phyloP scores from a whole-genome alignment of 768 basidiomycete genomes.

The Symmetrospora coprosmae region DNA sequence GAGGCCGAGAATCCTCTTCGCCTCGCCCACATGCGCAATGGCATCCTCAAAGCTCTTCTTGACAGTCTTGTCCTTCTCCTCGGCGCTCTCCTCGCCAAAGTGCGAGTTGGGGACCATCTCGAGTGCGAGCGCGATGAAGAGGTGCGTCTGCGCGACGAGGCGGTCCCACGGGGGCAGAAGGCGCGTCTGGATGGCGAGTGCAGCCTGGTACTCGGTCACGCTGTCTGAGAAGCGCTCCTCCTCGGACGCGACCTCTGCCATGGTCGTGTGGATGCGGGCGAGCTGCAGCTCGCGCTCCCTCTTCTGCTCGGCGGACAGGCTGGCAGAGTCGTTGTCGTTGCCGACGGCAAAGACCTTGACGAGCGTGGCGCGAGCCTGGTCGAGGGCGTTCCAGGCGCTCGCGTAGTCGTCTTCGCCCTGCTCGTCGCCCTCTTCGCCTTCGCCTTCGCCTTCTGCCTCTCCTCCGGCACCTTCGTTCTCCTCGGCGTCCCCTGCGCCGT shows the following conservation, averaged over 20 bases:
- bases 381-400: conserved; percentile 94
- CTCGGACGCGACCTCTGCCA: conserved; percentile 94
- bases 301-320: conserved; percentile 25
- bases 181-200: conserved; percentile 19
- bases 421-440: conserved; percentile 52
- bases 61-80: background rate
- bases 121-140: conserved; percentile 20
- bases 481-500: conserved; percentile 37
- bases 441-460: conserved; percentile 49
- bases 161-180: conserved; percentile 27
- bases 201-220: conserved; percentile 26
- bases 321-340: conserved; percentile 39
- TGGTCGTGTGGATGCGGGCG: conserved; percentile 74
- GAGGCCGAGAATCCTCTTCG: background rate
- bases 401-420: conserved; percentile 90
- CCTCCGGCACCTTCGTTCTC: conserved; percentile 50
- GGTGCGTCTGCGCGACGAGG: conserved; percentile 27
- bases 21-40: conserved; percentile 1
- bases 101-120: conserved; percentile 13
- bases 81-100: conserved; percentile 2
- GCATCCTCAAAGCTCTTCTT: background rate
- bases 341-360: too few species aligned
- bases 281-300: conserved; percentile 52
- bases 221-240: conserved; percentile 50
- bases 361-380: conserved; percentile 77